Evolutionary conservation across 2,329 filamentous ascomycete genomes (phyloP).

Genomic region (Lachnellula occidentalis): DNA sequence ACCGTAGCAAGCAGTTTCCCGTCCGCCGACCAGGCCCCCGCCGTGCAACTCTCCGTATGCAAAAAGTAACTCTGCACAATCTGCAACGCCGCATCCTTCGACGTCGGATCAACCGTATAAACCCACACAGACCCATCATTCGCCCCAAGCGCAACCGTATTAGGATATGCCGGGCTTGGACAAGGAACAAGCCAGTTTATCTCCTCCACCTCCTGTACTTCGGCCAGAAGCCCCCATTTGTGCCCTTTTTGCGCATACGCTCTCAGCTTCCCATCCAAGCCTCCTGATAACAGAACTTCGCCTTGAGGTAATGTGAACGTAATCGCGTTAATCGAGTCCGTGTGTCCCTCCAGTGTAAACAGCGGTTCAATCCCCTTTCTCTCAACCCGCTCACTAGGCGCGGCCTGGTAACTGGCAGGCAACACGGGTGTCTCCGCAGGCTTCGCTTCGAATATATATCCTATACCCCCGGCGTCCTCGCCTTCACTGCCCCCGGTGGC

Average conservation of each 20-base stretch:
- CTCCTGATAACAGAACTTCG: conserved; percentile 79
- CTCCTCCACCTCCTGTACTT: conserved; percentile 86
- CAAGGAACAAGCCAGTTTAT: conserved; percentile 85
- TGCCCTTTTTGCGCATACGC: conserved; percentile 13
- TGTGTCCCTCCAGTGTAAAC: conserved; percentile 80
- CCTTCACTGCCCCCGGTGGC: conserved; percentile 78
- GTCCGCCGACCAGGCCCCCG: conserved; percentile 85
- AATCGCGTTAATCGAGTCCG: conserved; percentile 83
- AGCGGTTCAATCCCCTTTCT: conserved; percentile 58
- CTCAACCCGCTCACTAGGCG: conserved; percentile 54
- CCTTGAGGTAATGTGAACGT: conserved; percentile 78
- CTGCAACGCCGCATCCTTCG: conserved; percentile 58
- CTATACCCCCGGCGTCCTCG: conserved; percentile 59
- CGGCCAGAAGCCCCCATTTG: conserved; percentile 30
- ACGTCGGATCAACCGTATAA: conserved; percentile 71
- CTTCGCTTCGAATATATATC: conserved; percentile 78
- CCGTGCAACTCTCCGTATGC: conserved; percentile 80
- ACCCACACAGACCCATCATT: conserved; percentile 94
- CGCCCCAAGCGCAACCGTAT: conserved; percentile 81
- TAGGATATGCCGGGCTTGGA: conserved; percentile 64
- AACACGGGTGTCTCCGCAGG: conserved; percentile 61
- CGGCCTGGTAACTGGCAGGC: conserved; percentile 68
- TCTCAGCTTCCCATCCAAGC: conserved; percentile 74
- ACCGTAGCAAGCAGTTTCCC: conserved; percentile 83
- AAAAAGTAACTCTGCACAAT: conserved; percentile 91